phyloP scores from a whole-genome alignment of 140 eudicot genomes.

The Oenanthe javanica region DNA sequence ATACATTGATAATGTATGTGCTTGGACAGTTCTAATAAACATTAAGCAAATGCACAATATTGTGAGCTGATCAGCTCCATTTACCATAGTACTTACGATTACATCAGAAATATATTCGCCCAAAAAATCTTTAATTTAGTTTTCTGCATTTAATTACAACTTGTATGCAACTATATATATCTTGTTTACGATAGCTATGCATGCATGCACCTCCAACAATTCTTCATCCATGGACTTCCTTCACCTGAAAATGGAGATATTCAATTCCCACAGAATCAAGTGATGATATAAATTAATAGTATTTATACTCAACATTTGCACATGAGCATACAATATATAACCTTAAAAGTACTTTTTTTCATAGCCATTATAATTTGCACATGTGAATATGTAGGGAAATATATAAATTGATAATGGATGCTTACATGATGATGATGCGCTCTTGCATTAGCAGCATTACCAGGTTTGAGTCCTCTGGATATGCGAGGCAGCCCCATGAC shows the following conservation, averaged over 20 bases:
- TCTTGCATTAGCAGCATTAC: not conserved
- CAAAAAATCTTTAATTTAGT: not conserved
- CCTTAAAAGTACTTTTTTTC: too few relatives aligned
- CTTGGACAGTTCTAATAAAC: not conserved
- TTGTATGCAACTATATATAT: too few relatives aligned
- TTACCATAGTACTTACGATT: not conserved
- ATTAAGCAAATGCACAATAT: not conserved
- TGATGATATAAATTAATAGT: too few relatives aligned
- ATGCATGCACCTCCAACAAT: not conserved
- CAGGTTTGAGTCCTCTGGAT: not conserved
- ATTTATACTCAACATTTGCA: too few relatives aligned
- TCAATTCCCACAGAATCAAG: not conserved
- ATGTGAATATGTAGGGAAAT: too few relatives aligned
- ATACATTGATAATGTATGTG: not conserved
- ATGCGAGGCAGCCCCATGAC: not conserved
- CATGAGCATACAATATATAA: too few relatives aligned
- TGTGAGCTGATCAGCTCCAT: too few relatives aligned
- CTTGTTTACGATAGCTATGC: not conserved
- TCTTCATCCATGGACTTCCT: slow-evolving; percentile 2
- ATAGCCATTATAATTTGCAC: too few relatives aligned
- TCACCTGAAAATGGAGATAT: not conserved
- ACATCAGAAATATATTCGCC: not conserved
- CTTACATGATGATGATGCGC: not conserved
- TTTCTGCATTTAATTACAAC: not conserved
- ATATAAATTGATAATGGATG: not conserved